Evolutionary conservation across 2,329 filamentous ascomycete genomes (phyloP), one percentile per base, ranked within the genome.

Genomic region (Aspergillus transmontanensis): DNA sequence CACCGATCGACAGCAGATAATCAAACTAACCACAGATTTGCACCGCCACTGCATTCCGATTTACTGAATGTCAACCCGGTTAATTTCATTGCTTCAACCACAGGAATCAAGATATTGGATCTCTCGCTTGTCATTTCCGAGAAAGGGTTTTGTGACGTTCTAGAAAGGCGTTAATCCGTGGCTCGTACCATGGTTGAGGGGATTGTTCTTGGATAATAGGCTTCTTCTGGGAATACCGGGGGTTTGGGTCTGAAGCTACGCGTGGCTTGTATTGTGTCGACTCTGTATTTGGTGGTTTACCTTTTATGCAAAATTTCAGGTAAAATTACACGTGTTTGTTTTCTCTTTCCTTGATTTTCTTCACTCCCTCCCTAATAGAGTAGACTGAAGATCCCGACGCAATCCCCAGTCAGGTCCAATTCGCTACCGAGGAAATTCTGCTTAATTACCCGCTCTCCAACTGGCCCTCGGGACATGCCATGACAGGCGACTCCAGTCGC

Each of bases 1-100:
- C 64, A 64, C 48, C 14, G 71, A 73, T 73, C 72, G 66, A 71
- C 71, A 69, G 66, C 69, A 66, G 63, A 68, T 64, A 70, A 70
- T 69, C 60, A 72, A 72, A 72, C 61, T 50, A 67, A 67, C 68
- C 68, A 66, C 30, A 59, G 57, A 57, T 63, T 58, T 21, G 21
- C 48, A 32, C 48, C 26, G 30, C 48, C 48, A 26, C 19, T 26
- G n/a, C 43, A 23, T 46, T 10, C n/a, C 6, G 5, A 23, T 23
- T 46, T 6, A 7, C 7, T 30, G 16, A 7, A 9, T 16, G 46
- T 36, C 14, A 16, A 36, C 5, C 46, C 16, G 26, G 3, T 6
- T 30, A 28, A 26, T 50, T 50, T 51, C 28, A 21, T 32, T 16
- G 34, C 28, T 14, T 32, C 12, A 51, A 32, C 48, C 48, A 32